Evolutionary conservation across 352 stramenopile genomes (phyloP), one percentile per base, ranked within the genome.

Genomic region (Pythium folliculosum): DNA sequence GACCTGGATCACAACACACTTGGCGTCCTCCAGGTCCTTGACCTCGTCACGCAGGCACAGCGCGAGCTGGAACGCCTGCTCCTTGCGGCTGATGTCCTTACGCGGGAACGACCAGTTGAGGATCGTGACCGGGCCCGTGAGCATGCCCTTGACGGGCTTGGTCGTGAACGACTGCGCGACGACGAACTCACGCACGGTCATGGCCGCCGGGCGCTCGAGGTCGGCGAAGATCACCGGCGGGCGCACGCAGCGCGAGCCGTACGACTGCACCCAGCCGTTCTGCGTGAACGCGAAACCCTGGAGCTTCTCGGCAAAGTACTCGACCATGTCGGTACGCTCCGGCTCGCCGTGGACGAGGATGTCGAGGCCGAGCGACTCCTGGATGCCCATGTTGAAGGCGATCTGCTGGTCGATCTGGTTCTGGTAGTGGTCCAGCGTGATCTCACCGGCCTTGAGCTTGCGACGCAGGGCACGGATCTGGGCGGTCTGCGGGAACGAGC

Each of bases 91-190:
- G 60, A 97, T 93, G 72, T 98, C 91, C 69, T 93, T 86, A 56
- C 93, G 91, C 16, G 90, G 88, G 78, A 98, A 98, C 60, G 91
- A 97, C 91, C 93, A 98, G 81, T 97, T 97, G n/a, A 98, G 80
- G 77, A 97, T 98, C 40, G 93, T 98, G 63, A 97, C 87, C 19
- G 93, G 91, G 16, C 93, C 93, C 54, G 93, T 98, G 35, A 98
- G 84, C 93, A 98, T 98, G 35, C 93, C 91, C 80, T 98, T 98
- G 16, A 98, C 91, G 6, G 91, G 90, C 72, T 97, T 97, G 19
- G 79, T 88, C 25, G 85, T 92, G 75, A 98, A 88, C 43, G 73
- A 85, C 77, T 98, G 93, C 14, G 93, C 93, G 1, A 97, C 88
- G 38, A 88, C 77, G 60, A 97, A 97, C 75, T 97, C 91, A 32